Evolutionary conservation across 2,329 filamentous ascomycete genomes (phyloP), one percentile per base, ranked within the genome.

Genomic region (Phyllosticta ampelicida): DNA sequence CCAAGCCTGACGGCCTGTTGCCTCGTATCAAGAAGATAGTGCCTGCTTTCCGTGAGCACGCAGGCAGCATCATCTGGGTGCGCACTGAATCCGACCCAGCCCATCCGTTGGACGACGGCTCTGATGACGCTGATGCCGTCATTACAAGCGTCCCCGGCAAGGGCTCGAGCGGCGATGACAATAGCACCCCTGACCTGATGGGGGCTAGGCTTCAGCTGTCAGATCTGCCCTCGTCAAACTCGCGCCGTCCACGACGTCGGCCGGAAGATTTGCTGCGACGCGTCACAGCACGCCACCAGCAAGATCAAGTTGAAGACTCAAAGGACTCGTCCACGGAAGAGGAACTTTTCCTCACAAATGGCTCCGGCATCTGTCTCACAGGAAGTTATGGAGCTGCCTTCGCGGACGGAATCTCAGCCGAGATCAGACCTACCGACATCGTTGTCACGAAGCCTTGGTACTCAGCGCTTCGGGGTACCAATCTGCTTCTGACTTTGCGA

Each of bases 41-140:
- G 49, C 80, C 81, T 10, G 80, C 80, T 16, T 96, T 97, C 66
- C 88, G 92, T 62, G 76, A 80, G 53, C 78, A 68, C 49, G 67
- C 80, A 23, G 86, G 86, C 26, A 80, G 85, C 66, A 81, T 97
- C 28, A 84, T 97, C 65, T 97, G 91, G 91, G 82, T 95, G 28
- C 85, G 85, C 59, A 90, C 87, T 49, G 78, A 86, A 63, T 94
- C 87, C 66, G 82, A 85, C 56, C 74, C 77, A n/a, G 78, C 80
- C 29, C 80, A 86, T 29, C 74, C 81, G 3, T 73, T 79, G 23
- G 4, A 6, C n/a, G 78, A 82, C 52, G 80, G 80, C 55, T 63
- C 70, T 55, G 70, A 72, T 48, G 76, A 73, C 28, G 75, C 75
- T 62, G 73, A 77, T 67, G 67, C 73, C 63, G 64, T 75, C 64